phyloP scores from a whole-genome alignment of 768 basidiomycete genomes.

The Collybia sordida region DNA sequence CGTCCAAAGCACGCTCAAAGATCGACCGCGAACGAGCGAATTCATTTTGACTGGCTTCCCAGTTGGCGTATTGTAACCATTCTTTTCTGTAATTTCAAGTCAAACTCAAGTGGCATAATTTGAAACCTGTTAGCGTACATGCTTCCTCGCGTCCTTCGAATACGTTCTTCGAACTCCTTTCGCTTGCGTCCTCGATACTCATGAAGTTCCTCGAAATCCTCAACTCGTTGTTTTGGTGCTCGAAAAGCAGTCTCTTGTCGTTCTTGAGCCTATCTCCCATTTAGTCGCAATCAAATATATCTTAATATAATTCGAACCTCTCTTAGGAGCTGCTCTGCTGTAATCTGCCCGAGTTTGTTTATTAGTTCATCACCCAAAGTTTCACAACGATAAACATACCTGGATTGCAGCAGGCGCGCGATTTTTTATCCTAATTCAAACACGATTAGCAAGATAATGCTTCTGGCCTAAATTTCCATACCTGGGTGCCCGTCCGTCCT shows the following conservation, averaged over 20 bases:
- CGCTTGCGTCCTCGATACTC: constrained; percentile 92
- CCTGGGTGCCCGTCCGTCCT: constrained; percentile 82
- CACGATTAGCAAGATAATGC: not conserved
- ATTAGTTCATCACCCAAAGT: constrained; percentile 2
- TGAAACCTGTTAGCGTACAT: constrained; percentile 42
- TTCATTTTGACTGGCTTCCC: constrained; percentile 96
- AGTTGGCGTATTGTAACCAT: constrained; percentile 85
- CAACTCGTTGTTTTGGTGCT: constrained; percentile 92
- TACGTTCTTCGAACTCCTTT: constrained; percentile 92
- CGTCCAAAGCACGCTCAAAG: constrained; percentile 95
- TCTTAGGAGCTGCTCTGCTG: constrained; percentile 95
- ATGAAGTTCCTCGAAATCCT: constrained; percentile 90
- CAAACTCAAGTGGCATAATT: not conserved
- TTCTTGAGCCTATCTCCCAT: constrained; percentile 78
- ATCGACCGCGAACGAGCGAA: constrained; percentile 93
- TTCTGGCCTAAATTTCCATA: constrained; percentile 21
- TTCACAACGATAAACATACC: constrained; percentile 38
- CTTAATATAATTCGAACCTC: constrained; percentile 52
- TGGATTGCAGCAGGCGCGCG: constrained; percentile 93
- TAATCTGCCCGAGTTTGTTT: constrained; percentile 62
- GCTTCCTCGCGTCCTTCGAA: constrained; percentile 74
- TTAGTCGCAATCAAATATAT: not conserved
- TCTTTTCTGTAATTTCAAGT: constrained; percentile 56
- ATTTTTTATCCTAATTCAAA: constrained; percentile 78
- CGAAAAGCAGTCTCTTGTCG: constrained; percentile 90